Percentiles rank a stretch among this genome's conserved stretches.
phyloP scores from a whole-genome alignment of 495 filamentous ascomycete genomes.

The Stereocaulon alpinum region DNA sequence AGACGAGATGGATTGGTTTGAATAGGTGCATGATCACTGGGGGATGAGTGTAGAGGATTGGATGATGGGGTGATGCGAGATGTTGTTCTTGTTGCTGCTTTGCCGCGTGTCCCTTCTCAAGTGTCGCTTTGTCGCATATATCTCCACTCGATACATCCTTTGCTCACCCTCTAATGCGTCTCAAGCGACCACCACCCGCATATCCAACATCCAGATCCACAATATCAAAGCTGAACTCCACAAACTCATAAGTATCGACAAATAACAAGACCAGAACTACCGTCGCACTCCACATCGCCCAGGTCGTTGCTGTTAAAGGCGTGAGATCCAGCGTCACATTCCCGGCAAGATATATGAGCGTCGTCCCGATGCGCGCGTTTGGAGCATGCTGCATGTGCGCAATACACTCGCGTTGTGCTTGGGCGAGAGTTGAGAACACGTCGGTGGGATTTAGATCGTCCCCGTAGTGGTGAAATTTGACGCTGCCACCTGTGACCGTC shows the following conservation, averaged over 20 bases:
- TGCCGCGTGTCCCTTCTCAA: too few relatives aligned
- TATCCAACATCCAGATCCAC: too few relatives aligned
- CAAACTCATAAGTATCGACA: neutral
- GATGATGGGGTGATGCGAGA: too few relatives aligned
- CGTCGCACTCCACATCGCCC: neutral
- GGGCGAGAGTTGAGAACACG: neutral
- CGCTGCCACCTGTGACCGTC: neutral
- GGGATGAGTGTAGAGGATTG: too few relatives aligned
- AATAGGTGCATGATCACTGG: too few relatives aligned
- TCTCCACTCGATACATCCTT: too few relatives aligned
- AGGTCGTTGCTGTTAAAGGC: neutral
- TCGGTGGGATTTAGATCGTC: neutral
- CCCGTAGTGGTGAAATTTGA: neutral
- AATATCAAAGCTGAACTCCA: neutral
- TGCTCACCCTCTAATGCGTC: too few relatives aligned
- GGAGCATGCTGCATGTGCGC: neutral
- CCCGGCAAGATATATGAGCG: neutral
- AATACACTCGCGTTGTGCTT: neutral
- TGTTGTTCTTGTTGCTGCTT: too few relatives aligned
- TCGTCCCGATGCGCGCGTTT: too few relatives aligned
- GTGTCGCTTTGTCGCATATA: too few relatives aligned
- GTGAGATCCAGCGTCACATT: neutral
- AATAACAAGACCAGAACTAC: neutral
- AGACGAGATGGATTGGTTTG: too few relatives aligned
- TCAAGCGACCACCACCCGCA: too few relatives aligned